A percentile compares a stretch with the other conserved stretches of the same genome.
These are phyloP conservation scores for Trametes cingulata DNA, from an alignment of 768 basidiomycete species.

Conservation along the genomic window DNA sequence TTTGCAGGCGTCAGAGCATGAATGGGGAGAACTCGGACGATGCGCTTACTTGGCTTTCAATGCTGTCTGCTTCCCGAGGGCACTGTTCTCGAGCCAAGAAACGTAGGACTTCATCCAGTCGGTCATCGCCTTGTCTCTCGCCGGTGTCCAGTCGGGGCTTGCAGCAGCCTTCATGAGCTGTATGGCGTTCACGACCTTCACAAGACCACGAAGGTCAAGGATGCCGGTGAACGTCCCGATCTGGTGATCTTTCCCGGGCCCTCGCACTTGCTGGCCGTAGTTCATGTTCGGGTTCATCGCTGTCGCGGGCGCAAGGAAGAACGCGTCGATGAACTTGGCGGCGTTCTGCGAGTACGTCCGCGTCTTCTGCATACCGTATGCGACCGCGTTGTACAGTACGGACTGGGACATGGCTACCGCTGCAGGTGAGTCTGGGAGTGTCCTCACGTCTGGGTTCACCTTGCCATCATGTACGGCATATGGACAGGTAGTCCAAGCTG, in stretches of 20 bases:
- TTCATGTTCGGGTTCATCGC: conserved; percentile 56
- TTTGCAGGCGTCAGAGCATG: conserved; percentile 25
- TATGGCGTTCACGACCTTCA: conserved; percentile 52
- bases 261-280: conserved; percentile 55
- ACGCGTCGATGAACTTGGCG: conserved; percentile 41
- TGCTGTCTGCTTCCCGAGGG: conserved; percentile 42
- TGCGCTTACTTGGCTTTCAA: conserved; percentile 49
- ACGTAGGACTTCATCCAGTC: conserved; percentile 46
- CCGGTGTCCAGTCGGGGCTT: conserved; percentile 44
- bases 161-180: conserved; percentile 38
- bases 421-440: conserved; percentile 37
- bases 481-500: conserved; percentile 46
- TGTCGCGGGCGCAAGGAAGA: conserved; percentile 47
- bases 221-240: conserved; percentile 54
- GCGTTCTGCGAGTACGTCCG: conserved; percentile 39
- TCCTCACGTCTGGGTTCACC: conserved; percentile 56
- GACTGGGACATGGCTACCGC: conserved; percentile 45
- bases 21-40: neutral
- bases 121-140: conserved; percentile 41
- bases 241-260: conserved; percentile 44
- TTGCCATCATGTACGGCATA: conserved; percentile 53
- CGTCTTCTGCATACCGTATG: conserved; percentile 39
- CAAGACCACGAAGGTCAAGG: conserved; percentile 51
- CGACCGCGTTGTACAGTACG: conserved; percentile 46
- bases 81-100: conserved; percentile 46